Evolutionary conservation across 2,329 filamentous ascomycete genomes (phyloP).

Genomic region (Chrysoporthe cubensis): DNA sequence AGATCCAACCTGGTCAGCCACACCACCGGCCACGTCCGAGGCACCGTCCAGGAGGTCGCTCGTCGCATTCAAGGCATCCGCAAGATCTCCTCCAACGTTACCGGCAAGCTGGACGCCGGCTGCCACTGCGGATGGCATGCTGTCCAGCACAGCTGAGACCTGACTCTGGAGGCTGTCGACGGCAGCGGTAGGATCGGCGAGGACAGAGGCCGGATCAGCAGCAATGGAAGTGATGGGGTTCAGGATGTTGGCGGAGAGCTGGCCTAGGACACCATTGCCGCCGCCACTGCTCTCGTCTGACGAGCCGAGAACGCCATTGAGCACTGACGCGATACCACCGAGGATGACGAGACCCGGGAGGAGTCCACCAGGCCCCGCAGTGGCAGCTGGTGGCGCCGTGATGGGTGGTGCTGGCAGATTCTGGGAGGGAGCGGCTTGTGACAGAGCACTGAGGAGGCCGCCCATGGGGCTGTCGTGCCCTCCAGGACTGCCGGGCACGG

Average conservation of each 20-base stretch:
- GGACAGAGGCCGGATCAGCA: slow-evolving; percentile 21
- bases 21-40: slow-evolving; percentile 24
- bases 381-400: slow-evolving; percentile 13
- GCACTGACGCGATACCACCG: slow-evolving; percentile 21
- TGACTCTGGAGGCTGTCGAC: slow-evolving; percentile 22
- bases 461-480: slow-evolving; percentile 8
- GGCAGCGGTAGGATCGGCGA: slow-evolving; percentile 23
- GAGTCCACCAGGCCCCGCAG: background rate
- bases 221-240: slow-evolving; percentile 23
- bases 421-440: slow-evolving; percentile 19
- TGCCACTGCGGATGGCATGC: slow-evolving; percentile 26
- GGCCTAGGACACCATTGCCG: slow-evolving; percentile 20
- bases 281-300: background rate
- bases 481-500: slow-evolving; percentile 8
- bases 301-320: slow-evolving; percentile 22
- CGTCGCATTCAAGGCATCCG: slow-evolving; percentile 23
- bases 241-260: slow-evolving; percentile 26
- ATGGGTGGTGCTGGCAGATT: slow-evolving; percentile 1
- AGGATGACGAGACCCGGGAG: slow-evolving; percentile 17
- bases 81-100: slow-evolving; percentile 25
- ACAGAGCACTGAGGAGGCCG: slow-evolving; percentile 27
- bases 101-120: slow-evolving; percentile 26
- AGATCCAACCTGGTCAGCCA: slow-evolving; percentile 26
- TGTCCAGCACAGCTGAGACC: slow-evolving; percentile 24
- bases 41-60: slow-evolving; percentile 19